A percentile compares a stretch with the other conserved stretches of the same genome.
phyloP scores from a whole-genome alignment of 2,329 filamentous ascomycete genomes.

The Graphiopsis chlorocephala region DNA sequence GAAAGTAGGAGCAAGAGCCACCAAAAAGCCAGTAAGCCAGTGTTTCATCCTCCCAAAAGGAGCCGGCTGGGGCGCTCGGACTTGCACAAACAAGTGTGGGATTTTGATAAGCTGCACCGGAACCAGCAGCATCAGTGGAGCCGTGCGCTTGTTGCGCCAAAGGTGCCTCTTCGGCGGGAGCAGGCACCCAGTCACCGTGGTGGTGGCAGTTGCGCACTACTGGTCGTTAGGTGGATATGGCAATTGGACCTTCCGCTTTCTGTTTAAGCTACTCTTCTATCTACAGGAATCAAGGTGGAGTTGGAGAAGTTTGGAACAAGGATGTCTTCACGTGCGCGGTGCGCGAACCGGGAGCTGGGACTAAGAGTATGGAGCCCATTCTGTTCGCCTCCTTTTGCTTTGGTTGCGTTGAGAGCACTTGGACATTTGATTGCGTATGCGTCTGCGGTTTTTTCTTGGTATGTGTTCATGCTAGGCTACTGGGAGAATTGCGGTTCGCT shows the following conservation, averaged over 20 bases:
- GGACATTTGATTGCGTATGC: background rate
- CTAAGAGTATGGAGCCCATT: background rate
- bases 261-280: background rate
- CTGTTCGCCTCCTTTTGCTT: background rate
- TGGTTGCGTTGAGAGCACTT: background rate
- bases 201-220: background rate
- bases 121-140: background rate
- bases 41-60: background rate
- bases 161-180: background rate
- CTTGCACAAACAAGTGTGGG: background rate
- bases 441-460: background rate
- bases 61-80: background rate
- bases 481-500: conserved; percentile 9
- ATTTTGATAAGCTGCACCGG: background rate
- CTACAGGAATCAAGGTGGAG: background rate
- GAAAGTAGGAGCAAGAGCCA: background rate
- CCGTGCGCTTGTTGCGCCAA: background rate
- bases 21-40: background rate
- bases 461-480: background rate
- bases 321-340: background rate
- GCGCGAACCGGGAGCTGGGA: background rate
- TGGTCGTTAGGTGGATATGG: too few relatives aligned
- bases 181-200: background rate
- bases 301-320: background rate
- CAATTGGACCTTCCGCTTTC: background rate